Base-by-base conservation (phyloP, 179 eudicot species). In the Heliamphora pulchella region DNA sequence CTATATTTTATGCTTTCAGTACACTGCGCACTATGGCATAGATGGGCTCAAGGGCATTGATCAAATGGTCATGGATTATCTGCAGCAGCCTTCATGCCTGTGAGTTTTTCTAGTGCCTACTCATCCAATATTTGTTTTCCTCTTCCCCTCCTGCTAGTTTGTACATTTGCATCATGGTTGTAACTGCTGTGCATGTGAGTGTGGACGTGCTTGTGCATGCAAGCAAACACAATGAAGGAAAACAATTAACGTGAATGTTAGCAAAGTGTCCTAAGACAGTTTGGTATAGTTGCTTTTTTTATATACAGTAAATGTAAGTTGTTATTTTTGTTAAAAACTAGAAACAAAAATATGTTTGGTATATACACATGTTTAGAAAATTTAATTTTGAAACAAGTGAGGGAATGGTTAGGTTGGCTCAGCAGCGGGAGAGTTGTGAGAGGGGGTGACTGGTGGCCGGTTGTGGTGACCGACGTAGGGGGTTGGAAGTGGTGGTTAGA, bases 51-150 rank as follows among this genome's bases (percentile, higher is more conserved):
- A 82, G 79, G 94, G 86, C 74, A 80, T 91, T 75, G 97, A 91
- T 9, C 80, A 89, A 76, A 83, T 81, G 89, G 87, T 95, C 69
- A 54, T 87, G 55, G 90, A 86, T 58, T 86, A 81, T 83, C 81
- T 95, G 85, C 89, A 86, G 81, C 93, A 83, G 80, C 95, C 94
- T 71, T 80, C 75, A 58, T 73, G 84, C 83, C 58, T 91, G 97
- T 93, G 85, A 90, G 97, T 89, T 59, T 66, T 50, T 55, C 18
- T 39, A n/a, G 61, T 61, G 5, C 44, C 76, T 22, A 67, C 70
- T 69, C 15, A 31, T 55, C 41, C 9, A 8, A 10, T 46, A 1
- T 50, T 31, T 74, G n/a, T 74, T 39, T 78, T 59, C 5, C 17
- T 46, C 15, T 22, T 9, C 0, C 11, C 62, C 58, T 58, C 79